Evolutionary conservation across 768 basidiomycete genomes (phyloP), one percentile per base, ranked within the genome.

Genomic region (Lyophyllum semitale): DNA sequence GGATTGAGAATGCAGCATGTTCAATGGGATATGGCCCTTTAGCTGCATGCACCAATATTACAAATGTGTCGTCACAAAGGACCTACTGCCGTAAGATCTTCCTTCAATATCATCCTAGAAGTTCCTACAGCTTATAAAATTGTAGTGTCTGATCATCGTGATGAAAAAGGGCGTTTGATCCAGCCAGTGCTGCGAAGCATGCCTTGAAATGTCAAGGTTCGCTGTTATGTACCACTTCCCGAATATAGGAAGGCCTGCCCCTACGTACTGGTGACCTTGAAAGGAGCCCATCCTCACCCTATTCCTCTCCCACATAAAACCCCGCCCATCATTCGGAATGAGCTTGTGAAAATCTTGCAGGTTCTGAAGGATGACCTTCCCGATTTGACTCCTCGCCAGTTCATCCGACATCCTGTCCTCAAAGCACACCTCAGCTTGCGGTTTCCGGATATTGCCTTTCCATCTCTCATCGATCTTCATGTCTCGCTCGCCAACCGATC

Each of bases 401-500:
- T 71, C 29, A 35, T 71, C 0, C 51, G 62, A 3, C 66, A 71
- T 46, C 62, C 66, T 12, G 26, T 55, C 4, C 45, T 63, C 12
- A 48, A 57, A 25, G 37, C 61, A 1, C 61, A 57, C 29, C 57
- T 70, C 13, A 4, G 25, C 5, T 8, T 17, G 7, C 7, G 35
- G 3, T 59, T 63, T 38, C 66, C 64, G 7, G 3, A 54, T 9
- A 15, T 62, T 5, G 17, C n/a, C 0, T 38, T 30, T 23, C 64
- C 66, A 11, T 62, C 59, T 17, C 35, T 69, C 0, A 58, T 50
- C 18, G 48, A 68, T 26, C 58, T 68, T 25, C 68, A 71, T 49
- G 27, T 59, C 4, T 70, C 68, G 0, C 58, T 70, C 3, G 65
- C 68, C 2, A 70, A 70, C 48, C 23, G 18, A 5, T 42, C 41